phyloP scores from a whole-genome alignment of 371 early-diverging fungal genomes.

The Basidiobolus meristosporus region DNA sequence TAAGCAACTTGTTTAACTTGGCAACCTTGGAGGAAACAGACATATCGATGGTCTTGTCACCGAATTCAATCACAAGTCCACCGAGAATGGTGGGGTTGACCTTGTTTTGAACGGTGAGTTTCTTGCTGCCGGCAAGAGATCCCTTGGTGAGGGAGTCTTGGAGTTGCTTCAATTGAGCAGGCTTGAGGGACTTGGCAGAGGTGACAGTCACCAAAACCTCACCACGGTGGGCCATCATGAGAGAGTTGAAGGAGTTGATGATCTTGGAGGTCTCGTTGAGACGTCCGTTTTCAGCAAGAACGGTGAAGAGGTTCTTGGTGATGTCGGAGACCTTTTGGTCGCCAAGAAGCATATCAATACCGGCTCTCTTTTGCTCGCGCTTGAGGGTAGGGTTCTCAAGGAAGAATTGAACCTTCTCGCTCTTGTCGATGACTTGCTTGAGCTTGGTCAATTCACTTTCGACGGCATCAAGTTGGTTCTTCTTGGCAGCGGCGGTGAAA shows the following conservation, averaged over 20 bases:
- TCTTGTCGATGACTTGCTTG: conserved; percentile 42
- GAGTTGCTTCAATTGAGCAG: conserved; percentile 23
- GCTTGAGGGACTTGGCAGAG: conserved; percentile 81
- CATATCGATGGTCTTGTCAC: conserved; percentile 95
- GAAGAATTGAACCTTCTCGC: conserved; percentile 43
- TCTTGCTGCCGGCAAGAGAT: conserved; percentile 24
- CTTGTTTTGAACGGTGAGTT: conserved; percentile 5
- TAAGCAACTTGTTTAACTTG: conserved; percentile 88
- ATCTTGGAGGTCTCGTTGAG: conserved; percentile 68
- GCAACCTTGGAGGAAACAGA: conserved; percentile 84
- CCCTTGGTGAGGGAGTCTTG: conserved; percentile 25
- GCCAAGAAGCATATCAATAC: conserved; percentile 37
- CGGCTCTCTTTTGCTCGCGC: conserved; percentile 53
- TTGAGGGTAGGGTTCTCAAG: conserved; percentile 78
- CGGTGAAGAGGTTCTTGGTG: conserved; percentile 78
- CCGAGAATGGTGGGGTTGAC: conserved; percentile 87
- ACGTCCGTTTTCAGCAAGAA: conserved; percentile 87
- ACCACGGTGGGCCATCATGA: conserved; percentile 86
- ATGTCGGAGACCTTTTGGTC: conserved; percentile 50
- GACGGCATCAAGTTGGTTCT: conserved; percentile 61
- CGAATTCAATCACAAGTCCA: conserved; percentile 89
- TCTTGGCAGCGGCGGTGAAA: conserved; percentile 81
- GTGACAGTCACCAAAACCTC: conserved; percentile 79
- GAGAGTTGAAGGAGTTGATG: conserved; percentile 49
- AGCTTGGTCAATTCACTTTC: conserved; percentile 69